Evolutionary conservation across 306 rosid genomes (phyloP), one percentile per base, ranked within the genome.

Genomic region (Cyclanthera cordifolia): DNA sequence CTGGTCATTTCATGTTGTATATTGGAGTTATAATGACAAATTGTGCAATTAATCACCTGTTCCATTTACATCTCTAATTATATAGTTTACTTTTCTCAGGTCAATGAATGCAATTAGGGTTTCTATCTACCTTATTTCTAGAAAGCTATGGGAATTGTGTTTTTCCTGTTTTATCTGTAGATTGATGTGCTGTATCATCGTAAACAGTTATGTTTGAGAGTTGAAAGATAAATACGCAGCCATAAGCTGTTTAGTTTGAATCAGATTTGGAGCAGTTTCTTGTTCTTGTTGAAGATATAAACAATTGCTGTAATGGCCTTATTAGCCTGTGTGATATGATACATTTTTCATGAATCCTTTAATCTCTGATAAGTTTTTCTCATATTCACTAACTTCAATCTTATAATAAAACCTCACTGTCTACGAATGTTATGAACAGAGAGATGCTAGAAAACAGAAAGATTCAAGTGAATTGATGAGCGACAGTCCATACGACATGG

Each of bases 401-500:
- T 17, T 34, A 59, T 59, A 2, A 59, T 32, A 4, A 32, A 11
- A 55, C 28, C 57, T 72, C 41, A 48, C 24, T 47, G n/a, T 59
- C 7, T 46, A 15, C 55, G 14, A 19, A 50, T 72, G 51, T 72
- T 75, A 48, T 83, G 76, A 53, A 71, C 83, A 94, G 99, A 88
- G 96, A 81, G 87, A 81, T 27, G 77, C 75, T 48, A 87, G 94
- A 77, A 72, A 63, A 45, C 77, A 52, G 64, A 79, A 67, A 50
- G 86, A 76, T 49, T 71, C 53, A 53, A 50, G 51, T 63, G 64
- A 75, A 24, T 32, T 34, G 34, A 65, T 70, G 79, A 69, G 82
- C 23, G 69, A 50, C 72, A 88, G 78, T 74, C 81, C 88, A 32
- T 90, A 90, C 74, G 82, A 85, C 78, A 81, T 83, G 88, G 81